Base-by-base conservation (phyloP, 2,329 filamentous ascomycete genomes). In the Zasmidium citrigriseum region DNA sequence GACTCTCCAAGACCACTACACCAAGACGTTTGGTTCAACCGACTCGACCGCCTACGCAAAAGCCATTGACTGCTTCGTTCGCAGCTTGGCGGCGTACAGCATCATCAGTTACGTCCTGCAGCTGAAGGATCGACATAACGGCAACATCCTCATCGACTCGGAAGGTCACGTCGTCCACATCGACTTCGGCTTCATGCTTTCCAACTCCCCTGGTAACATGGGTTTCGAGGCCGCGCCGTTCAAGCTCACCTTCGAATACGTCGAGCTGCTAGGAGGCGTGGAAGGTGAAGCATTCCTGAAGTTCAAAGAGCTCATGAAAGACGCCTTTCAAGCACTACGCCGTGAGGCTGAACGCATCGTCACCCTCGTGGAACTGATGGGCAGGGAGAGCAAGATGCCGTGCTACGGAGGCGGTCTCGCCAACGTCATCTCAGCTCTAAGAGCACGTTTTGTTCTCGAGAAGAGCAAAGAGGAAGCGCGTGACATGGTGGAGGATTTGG, bases 151-250 rank as follows among this genome's bases (percentile, higher is more conserved):
- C 59, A 89, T 95, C 68, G 90, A 93, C 73, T 91, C 89, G 68
- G 88, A 91, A 72, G 90, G 90, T 10, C 90, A 95, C 71, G 92
- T 93, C 57, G 87, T 95, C 60, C 90, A 95, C 71, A 95, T 95
- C 61, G 90, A 95, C 74, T 95, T 95, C 73, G 90, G 90, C 55
- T 95, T 95, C 73, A 93, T 95, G 89, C 80, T 95, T 29, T 93
- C 89, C 48, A 95, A 95, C 73, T 92, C 89, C 1, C 90, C 90
- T 0, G 90, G 90, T 0, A 89, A 87, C 9, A 90, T 95, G 70
- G 90, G 89, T 2, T 95, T 95, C 68, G 90, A 95, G 76, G 90
- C 90, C 14, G 90, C 90, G 3, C 90, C 90, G 1, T 95, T 95
- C 76, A 95, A 95, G 77, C 80, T 95, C 23, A 93, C 90, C 1